These are phyloP conservation scores for Thelephora aurantiotincta DNA, from an alignment of 768 basidiomycete genomes.

Conservation along the genomic window DNA sequence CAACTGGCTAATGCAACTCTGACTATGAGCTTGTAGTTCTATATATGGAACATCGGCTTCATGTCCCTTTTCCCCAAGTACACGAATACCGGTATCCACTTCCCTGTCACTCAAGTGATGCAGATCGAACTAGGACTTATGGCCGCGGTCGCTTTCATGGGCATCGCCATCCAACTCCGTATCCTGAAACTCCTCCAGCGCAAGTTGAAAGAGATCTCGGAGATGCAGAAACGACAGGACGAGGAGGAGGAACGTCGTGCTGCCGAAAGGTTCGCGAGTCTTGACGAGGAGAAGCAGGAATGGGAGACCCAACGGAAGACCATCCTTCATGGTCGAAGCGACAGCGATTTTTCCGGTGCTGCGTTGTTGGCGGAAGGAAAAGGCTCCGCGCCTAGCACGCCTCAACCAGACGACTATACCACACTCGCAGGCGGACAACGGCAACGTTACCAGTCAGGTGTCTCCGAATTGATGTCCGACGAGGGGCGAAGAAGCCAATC, in stretches of 20 bases:
- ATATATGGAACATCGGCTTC: slow-evolving; percentile 92
- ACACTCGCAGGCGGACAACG: slow-evolving; percentile 36
- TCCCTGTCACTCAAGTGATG: slow-evolving; percentile 83
- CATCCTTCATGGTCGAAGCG: slow-evolving; percentile 41
- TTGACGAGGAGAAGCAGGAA: slow-evolving; percentile 57
- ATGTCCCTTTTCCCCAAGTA: slow-evolving; percentile 67
- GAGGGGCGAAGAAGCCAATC: slow-evolving; percentile 36
- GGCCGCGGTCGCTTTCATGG: slow-evolving; percentile 72
- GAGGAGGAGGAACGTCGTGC: slow-evolving; percentile 57
- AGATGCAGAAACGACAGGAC: slow-evolving; percentile 59
- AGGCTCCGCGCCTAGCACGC: slow-evolving; percentile 19
- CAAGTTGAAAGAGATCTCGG: slow-evolving; percentile 67
- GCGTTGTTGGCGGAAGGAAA: slow-evolving; percentile 48
- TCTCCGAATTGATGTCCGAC: slow-evolving; percentile 61
- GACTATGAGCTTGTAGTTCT: slow-evolving; percentile 45
- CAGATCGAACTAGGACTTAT: slow-evolving; percentile 86
- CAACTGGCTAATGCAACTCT: slow-evolving; percentile 7
- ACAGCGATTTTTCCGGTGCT: slow-evolving; percentile 47
- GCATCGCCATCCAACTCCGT: slow-evolving; percentile 80
- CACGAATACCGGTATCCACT: slow-evolving; percentile 46
- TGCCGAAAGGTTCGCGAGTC: slow-evolving; percentile 47
- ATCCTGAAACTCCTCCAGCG: slow-evolving; percentile 68
- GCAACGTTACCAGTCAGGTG: slow-evolving; percentile 45
- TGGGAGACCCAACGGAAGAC: slow-evolving; percentile 84
- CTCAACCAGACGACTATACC: slow-evolving; percentile 33